Percentiles rank a stretch among this genome's conserved stretches.
These are phyloP conservation scores for Suillus clintonianus DNA, from an alignment of 768 basidiomycete species.

Conservation along the genomic window DNA sequence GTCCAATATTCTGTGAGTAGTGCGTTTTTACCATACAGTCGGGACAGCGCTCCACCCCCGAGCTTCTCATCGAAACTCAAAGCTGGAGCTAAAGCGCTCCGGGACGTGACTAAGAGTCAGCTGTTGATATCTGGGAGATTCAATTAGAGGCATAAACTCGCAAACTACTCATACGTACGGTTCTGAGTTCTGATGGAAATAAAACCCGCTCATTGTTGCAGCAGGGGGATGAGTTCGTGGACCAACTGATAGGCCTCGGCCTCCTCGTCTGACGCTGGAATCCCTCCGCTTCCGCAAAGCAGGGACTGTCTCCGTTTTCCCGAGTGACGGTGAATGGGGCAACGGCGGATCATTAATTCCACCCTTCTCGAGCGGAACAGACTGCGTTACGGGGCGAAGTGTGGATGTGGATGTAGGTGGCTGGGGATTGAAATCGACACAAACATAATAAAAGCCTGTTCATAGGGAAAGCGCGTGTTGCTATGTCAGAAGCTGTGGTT, in stretches of 20 bases:
- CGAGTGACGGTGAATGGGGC: slow-evolving; percentile 30
- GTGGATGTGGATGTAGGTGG: slow-evolving; percentile 37
- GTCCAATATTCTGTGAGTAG: slow-evolving; percentile 9
- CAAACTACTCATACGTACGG: slow-evolving; percentile 59
- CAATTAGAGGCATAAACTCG: slow-evolving; percentile 6
- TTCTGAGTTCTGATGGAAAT: slow-evolving; percentile 91
- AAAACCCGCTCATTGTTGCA: slow-evolving; percentile 87
- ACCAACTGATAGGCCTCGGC: slow-evolving; percentile 50
- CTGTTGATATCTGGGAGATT: slow-evolving; percentile 75
- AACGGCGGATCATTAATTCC: slow-evolving; percentile 28
- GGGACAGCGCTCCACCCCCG: slow-evolving; percentile 6
- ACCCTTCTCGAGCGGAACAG: slow-evolving; percentile 34
- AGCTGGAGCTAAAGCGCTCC: slow-evolving; percentile 70
- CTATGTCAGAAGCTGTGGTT: slow-evolving; percentile 17
- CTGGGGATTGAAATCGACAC: slow-evolving; percentile 86
- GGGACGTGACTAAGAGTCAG: slow-evolving; percentile 79
- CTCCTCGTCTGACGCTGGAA: slow-evolving; percentile 46
- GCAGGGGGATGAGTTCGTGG: slow-evolving; percentile 48
- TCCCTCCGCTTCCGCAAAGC: slow-evolving; percentile 39
- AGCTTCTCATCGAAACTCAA: slow-evolving; percentile 76
- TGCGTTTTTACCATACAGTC: slow-evolving; percentile 4
- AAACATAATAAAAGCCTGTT: slow-evolving; percentile 91
- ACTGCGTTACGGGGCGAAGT: slow-evolving; percentile 34
- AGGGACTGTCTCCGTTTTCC: slow-evolving; percentile 42
- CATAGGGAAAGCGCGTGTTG: slow-evolving; percentile 8